phyloP scores from a whole-genome alignment of 2,329 filamentous ascomycete species.

The Pseudofabraea citricarpa region DNA sequence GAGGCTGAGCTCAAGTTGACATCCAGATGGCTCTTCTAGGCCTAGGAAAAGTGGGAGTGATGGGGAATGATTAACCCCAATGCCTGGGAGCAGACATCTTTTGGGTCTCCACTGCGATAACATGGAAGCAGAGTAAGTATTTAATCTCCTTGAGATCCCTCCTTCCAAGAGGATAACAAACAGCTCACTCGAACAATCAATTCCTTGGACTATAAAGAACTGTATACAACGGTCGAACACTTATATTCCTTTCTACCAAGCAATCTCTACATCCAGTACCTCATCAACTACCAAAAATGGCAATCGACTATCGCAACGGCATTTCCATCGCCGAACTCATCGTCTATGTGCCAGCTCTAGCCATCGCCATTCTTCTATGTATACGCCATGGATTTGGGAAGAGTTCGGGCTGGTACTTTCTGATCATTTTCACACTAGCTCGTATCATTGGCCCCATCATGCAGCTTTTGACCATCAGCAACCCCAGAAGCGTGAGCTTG shows the following conservation, averaged over 20 bases:
- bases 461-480: constrained; percentile 42
- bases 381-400: constrained; percentile 39
- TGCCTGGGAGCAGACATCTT: too few species aligned
- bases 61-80: too few species aligned
- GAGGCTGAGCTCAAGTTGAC: not conserved
- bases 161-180: too few species aligned
- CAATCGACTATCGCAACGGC: constrained; percentile 28
- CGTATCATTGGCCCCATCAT: constrained; percentile 46
- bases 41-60: too few species aligned
- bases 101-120: too few species aligned
- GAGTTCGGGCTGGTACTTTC: constrained; percentile 47
- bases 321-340: constrained; percentile 38
- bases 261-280: not conserved
- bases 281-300: constrained; percentile 9
- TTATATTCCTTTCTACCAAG: not conserved
- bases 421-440: constrained; percentile 45
- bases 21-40: not conserved
- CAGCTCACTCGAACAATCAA: too few species aligned
- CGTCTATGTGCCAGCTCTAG: constrained; percentile 34
- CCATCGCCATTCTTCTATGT: constrained; percentile 32
- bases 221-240: too few species aligned
- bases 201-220: too few species aligned
- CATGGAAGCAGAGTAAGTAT: too few species aligned
- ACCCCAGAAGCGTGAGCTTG: constrained; percentile 33
- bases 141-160: too few species aligned